Conservation (phyloP, 2,329 filamentous ascomycete genomes). For the Penicillium corylophilum region DNA sequence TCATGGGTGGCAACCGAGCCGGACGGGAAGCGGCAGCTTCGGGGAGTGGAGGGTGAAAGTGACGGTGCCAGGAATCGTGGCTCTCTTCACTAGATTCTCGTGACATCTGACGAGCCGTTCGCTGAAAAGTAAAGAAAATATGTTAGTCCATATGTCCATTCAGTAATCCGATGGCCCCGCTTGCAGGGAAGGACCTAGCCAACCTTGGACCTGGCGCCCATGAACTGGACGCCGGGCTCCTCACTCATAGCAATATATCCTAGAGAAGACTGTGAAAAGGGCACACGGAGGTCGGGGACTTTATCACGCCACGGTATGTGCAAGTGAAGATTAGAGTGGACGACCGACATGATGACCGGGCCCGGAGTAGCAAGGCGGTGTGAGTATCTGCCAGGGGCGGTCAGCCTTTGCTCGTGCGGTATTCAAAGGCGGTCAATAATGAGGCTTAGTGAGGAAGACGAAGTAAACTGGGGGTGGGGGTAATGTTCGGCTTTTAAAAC, state of each 20-base stretch:
- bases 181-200: conserved; percentile 16
- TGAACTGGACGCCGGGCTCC: conserved; percentile 36
- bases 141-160: conserved; percentile 18
- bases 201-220: conserved; percentile 42
- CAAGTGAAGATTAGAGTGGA: neutral
- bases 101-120: conserved; percentile 39
- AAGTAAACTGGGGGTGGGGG: neutral
- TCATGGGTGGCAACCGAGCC: conserved; percentile 32
- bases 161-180: conserved; percentile 22
- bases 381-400: conserved; percentile 1
- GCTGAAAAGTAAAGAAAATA: conserved; percentile 24
- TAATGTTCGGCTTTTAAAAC: neutral
- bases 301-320: conserved; percentile 1
- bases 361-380: conserved; percentile 16
- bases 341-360: conserved; percentile 11
- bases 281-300: neutral
- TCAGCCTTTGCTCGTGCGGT: neutral
- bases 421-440: conserved; percentile 1
- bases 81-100: conserved; percentile 27
- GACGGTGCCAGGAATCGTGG: conserved; percentile 26
- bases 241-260: conserved; percentile 34
- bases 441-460: neutral
- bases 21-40: conserved; percentile 16
- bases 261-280: neutral
- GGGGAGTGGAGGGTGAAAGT: conserved; percentile 27